These are phyloP conservation scores for Aureobasidium zeae DNA, from an alignment of 2,329 filamentous ascomycete genomes.

Conservation along the genomic window DNA sequence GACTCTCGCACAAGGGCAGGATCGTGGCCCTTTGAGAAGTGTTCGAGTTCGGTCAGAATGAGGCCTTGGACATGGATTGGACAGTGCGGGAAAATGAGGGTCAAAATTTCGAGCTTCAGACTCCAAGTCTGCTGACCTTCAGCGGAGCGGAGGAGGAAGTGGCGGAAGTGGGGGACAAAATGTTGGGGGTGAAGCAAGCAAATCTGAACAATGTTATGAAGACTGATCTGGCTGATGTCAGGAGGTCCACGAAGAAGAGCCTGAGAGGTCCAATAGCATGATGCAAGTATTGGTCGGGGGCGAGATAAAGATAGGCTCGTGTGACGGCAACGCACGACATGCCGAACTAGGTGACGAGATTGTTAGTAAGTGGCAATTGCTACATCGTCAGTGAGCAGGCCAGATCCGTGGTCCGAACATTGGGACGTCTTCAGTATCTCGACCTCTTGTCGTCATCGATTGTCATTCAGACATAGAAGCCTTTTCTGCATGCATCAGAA, in stretches of 20 bases:
- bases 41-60: slow-evolving; percentile 84
- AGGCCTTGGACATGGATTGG: slow-evolving; percentile 69
- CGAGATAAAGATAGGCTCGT: slow-evolving; percentile 75
- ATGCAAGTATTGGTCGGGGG: slow-evolving; percentile 65
- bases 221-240: slow-evolving; percentile 79
- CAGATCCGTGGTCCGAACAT: slow-evolving; percentile 72
- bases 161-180: slow-evolving; percentile 82
- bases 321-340: slow-evolving; percentile 81
- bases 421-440: slow-evolving; percentile 47
- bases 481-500: too few species aligned
- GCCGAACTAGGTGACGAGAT: slow-evolving; percentile 87
- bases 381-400: slow-evolving; percentile 68
- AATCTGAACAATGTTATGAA: slow-evolving; percentile 94
- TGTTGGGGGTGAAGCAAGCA: slow-evolving; percentile 64
- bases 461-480: slow-evolving; percentile 74
- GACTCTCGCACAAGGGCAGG: slow-evolving; percentile 75
- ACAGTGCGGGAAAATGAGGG: slow-evolving; percentile 80
- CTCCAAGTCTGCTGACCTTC: slow-evolving; percentile 79
- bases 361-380: slow-evolving; percentile 79
- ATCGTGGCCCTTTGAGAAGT: slow-evolving; percentile 72
- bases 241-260: slow-evolving; percentile 74
- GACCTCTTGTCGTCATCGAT: slow-evolving; percentile 37
- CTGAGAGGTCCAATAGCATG: slow-evolving; percentile 68
- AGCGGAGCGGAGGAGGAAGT: slow-evolving; percentile 75
- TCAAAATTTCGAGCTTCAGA: slow-evolving; percentile 83